Evolutionary conservation across 257 asterid species (phyloP).

Genomic region (Penstemon davidsonii): DNA sequence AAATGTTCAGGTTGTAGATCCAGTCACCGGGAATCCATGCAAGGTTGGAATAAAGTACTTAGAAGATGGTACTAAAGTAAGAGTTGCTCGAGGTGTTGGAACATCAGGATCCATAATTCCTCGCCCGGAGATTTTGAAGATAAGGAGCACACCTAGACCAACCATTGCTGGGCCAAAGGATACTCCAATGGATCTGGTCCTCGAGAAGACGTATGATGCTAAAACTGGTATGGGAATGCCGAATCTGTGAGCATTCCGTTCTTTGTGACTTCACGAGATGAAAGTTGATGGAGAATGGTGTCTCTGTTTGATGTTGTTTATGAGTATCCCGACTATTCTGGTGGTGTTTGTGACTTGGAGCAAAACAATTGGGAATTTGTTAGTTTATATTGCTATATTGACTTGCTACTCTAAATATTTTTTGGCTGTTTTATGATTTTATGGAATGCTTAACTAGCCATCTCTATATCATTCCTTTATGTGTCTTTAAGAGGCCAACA

Average conservation of each 20-base stretch:
- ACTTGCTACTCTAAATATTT: conserved; percentile 1
- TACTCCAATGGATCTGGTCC: conserved; percentile 68
- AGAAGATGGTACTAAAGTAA: conserved; percentile 85
- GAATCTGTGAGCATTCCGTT: conserved; percentile 44
- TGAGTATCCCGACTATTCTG: neutral
- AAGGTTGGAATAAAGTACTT: conserved; percentile 77
- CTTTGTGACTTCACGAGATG: neutral
- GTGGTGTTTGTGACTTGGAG: conserved; percentile 15
- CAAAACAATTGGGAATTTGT: neutral
- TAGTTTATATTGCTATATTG: conserved; percentile 1
- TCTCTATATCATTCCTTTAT: neutral
- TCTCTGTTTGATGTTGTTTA: conserved; percentile 20
- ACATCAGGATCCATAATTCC: conserved; percentile 86
- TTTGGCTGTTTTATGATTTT: neutral
- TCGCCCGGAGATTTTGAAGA: conserved; percentile 86
- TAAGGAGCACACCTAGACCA: conserved; percentile 86
- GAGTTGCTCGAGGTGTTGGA: conserved; percentile 87
- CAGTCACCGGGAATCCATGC: conserved; percentile 82
- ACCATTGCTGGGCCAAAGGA: conserved; percentile 79
- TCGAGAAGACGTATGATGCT: conserved; percentile 74
- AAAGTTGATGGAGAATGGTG: conserved; percentile 17
- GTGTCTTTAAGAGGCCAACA: conserved; percentile 2
- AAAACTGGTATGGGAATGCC: conserved; percentile 89
- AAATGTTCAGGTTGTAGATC: conserved; percentile 89
- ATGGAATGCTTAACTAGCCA: neutral